phyloP scores from a whole-genome alignment of 2,329 filamentous ascomycete species.

The Colletotrichum plurivorum region DNA sequence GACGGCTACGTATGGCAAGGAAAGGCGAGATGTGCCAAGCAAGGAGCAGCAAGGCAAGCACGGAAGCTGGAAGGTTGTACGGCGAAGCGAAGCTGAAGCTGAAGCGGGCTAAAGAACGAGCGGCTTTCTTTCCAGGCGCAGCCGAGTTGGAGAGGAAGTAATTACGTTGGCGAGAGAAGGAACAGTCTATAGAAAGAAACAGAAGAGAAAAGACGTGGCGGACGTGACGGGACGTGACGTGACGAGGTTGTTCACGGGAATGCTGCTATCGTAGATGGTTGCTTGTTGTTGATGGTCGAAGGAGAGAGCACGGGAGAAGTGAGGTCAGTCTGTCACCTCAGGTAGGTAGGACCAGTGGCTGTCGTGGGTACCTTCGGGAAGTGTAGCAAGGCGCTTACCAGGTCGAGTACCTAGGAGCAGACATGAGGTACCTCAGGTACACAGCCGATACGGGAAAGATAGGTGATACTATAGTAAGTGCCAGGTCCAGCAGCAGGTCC shows the following conservation, averaged over 20 bases:
- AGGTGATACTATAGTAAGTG: slow-evolving; percentile 11
- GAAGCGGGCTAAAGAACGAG: slow-evolving; percentile 36
- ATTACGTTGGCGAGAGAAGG: slow-evolving; percentile 25
- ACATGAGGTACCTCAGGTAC: neutral
- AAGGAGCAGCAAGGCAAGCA: slow-evolving; percentile 3
- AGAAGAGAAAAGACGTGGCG: slow-evolving; percentile 35
- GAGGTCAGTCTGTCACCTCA: slow-evolving; percentile 36
- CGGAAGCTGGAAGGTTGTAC: slow-evolving; percentile 29
- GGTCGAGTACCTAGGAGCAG: neutral
- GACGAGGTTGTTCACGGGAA: slow-evolving; percentile 39
- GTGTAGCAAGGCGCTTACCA: too few species aligned
- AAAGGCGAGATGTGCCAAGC: slow-evolving; percentile 16
- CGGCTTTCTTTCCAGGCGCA: slow-evolving; percentile 38
- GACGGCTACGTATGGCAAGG: slow-evolving; percentile 21
- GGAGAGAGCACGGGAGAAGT: slow-evolving; percentile 31
- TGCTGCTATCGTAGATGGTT: slow-evolving; percentile 32
- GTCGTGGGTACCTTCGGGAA: neutral
- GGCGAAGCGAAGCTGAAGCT: slow-evolving; percentile 18
- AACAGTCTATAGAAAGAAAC: slow-evolving; percentile 38
- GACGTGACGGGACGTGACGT: slow-evolving; percentile 39
- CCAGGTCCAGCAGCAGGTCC: slow-evolving; percentile 22
- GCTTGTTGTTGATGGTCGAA: slow-evolving; percentile 40
- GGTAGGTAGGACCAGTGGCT: slow-evolving; percentile 3
- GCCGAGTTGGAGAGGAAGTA: slow-evolving; percentile 35
- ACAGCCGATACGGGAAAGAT: slow-evolving; percentile 1